Conservation (phyloP, 2,329 filamentous ascomycete genomes). For the Scedosporium minutisporum region DNA sequence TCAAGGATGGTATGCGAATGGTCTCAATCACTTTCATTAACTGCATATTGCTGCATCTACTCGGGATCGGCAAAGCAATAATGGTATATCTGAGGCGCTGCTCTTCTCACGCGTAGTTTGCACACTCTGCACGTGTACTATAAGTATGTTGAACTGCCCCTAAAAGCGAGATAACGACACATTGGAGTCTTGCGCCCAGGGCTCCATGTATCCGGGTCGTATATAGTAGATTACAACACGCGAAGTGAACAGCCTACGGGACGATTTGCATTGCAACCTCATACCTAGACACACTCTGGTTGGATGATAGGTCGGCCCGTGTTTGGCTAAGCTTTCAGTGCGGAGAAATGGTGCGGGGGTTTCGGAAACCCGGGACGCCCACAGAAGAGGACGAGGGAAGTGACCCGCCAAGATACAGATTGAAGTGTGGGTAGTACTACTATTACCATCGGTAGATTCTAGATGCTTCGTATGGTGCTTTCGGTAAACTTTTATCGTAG, state of each 20-base stretch:
- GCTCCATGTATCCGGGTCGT: background rate
- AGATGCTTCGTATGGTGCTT: too few relatives aligned
- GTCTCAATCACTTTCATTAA: too few relatives aligned
- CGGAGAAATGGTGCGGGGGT: background rate
- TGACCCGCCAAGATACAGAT: background rate
- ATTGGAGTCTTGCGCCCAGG: too few relatives aligned
- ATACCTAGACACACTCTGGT: background rate
- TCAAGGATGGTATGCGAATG: too few relatives aligned
- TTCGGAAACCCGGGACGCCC: background rate
- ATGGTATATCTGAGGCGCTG: too few relatives aligned
- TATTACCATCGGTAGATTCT: background rate
- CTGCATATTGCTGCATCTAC: too few relatives aligned
- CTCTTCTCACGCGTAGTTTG: too few relatives aligned
- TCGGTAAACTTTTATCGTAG: too few relatives aligned
- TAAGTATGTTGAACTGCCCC: too few relatives aligned
- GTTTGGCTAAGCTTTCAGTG: background rate
- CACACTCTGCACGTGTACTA: too few relatives aligned
- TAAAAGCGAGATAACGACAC: too few relatives aligned
- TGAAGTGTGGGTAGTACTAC: background rate
- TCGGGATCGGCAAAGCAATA: too few relatives aligned
- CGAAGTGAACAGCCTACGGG: background rate
- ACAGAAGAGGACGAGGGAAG: background rate
- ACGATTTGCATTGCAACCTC: background rate
- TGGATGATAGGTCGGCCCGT: background rate
- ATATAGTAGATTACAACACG: background rate